Evolutionary conservation across 2,329 filamentous ascomycete species (phyloP).

Genomic region (Madurella fahalii): DNA sequence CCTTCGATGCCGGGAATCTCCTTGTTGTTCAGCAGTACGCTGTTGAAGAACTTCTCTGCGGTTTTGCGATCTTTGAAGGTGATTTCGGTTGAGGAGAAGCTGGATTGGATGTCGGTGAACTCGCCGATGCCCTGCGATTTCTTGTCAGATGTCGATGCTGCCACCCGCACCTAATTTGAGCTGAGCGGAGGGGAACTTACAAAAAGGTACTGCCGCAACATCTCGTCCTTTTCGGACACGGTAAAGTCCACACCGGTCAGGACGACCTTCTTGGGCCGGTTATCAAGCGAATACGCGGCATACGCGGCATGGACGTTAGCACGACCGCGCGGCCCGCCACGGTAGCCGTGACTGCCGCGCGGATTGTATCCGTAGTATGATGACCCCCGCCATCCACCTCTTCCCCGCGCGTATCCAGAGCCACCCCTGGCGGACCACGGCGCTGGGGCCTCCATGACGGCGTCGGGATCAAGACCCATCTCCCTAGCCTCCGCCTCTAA

Average conservation of each 20-base stretch:
- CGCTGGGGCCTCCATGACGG: conserved; percentile 39
- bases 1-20: conserved; percentile 59
- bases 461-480: conserved; percentile 62
- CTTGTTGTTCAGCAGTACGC: conserved; percentile 44
- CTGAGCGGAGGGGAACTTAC: conserved; percentile 46
- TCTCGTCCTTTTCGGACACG: conserved; percentile 60
- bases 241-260: conserved; percentile 63
- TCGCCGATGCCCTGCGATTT: conserved; percentile 54
- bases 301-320: conserved; percentile 44
- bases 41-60: conserved; percentile 65
- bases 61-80: conserved; percentile 65
- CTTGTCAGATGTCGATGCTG: conserved; percentile 21
- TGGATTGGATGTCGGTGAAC: conserved; percentile 54
- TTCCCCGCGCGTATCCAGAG: conserved; percentile 17
- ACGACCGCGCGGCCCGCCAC: conserved; percentile 19
- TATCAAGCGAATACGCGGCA: conserved; percentile 67
- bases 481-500: conserved; percentile 68
- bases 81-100: conserved; percentile 47
- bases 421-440: conserved; percentile 16
- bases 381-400: conserved; percentile 24
- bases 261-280: conserved; percentile 65
- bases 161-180: background rate
- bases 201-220: conserved; percentile 66
- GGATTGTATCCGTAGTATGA: conserved; percentile 25
- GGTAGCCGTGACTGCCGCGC: conserved; percentile 29